Percentiles rank a stretch among this genome's conserved stretches.
phyloP scores from a whole-genome alignment of 1,139 yeast genomes.

The Candida sanyaensis region DNA sequence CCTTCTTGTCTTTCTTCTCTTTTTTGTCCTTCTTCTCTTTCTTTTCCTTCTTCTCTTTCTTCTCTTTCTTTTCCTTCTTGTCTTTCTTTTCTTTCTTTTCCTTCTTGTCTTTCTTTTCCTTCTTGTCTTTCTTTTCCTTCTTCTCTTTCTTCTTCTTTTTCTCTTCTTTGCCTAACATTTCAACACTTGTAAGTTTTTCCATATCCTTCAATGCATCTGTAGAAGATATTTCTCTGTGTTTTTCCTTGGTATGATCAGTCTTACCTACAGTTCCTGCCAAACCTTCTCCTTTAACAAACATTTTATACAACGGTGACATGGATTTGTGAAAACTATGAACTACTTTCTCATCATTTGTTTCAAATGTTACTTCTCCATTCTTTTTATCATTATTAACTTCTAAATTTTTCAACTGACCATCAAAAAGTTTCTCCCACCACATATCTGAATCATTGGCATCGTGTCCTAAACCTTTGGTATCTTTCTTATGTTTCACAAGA shows the following conservation, averaged over 20 bases:
- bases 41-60: conserved; percentile 12
- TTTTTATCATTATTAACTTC: conserved; percentile 50
- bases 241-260: conserved; percentile 22
- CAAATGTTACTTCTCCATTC: conserved; percentile 28
- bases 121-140: conserved; percentile 19
- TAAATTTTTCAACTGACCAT: conserved; percentile 81
- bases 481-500: conserved; percentile 85
- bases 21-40: conserved; percentile 10
- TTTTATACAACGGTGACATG: conserved; percentile 62
- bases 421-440: conserved; percentile 97
- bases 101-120: conserved; percentile 19
- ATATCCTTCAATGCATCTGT: conserved; percentile 13
- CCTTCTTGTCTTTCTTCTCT: conserved; percentile 17
- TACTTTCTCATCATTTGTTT: conserved; percentile 45
- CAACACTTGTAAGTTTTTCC: conserved; percentile 15
- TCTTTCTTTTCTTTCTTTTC: conserved; percentile 17
- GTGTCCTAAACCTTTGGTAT: conserved; percentile 86
- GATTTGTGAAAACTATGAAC: conserved; percentile 39
- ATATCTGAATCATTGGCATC: conserved; percentile 71
- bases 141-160: conserved; percentile 20
- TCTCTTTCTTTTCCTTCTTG: conserved; percentile 17
- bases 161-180: conserved; percentile 19
- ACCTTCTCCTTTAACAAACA: conserved; percentile 87
- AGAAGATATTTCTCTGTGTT: conserved; percentile 18
- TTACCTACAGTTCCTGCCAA: conserved; percentile 72